Percentiles rank a stretch among this genome's conserved stretches.
Conservation (phyloP, 768 basidiomycete species). For the Gautieria morchelliformis region DNA sequence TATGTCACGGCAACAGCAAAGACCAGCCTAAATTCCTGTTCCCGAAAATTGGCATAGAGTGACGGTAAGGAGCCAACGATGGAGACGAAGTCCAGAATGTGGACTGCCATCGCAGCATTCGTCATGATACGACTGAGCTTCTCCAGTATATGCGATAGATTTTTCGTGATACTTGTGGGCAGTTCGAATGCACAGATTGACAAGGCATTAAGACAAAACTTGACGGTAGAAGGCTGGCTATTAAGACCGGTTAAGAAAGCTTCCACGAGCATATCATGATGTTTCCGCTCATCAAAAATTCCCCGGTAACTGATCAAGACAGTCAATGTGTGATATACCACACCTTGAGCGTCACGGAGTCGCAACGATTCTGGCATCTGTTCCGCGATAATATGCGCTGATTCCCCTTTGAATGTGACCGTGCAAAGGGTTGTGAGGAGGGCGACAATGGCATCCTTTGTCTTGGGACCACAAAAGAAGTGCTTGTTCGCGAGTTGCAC, state of each 20-base stretch:
- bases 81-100: constrained; percentile 86
- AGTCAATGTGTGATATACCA: constrained; percentile 80
- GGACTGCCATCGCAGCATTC: constrained; percentile 86
- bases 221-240: constrained; percentile 60
- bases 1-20: constrained; percentile 93
- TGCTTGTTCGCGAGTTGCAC: constrained; percentile 92
- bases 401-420: constrained; percentile 46
- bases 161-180: constrained; percentile 69
- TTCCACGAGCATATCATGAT: constrained; percentile 62
- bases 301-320: constrained; percentile 81
- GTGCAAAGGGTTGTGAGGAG: constrained; percentile 62
- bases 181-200: constrained; percentile 84
- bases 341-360: constrained; percentile 73
- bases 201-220: constrained; percentile 83
- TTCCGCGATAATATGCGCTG: constrained; percentile 43
- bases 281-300: constrained; percentile 55
- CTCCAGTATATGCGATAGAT: constrained; percentile 69
- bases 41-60: constrained; percentile 85
- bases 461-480: constrained; percentile 85
- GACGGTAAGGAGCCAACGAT: constrained; percentile 74
- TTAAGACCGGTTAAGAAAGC: constrained; percentile 61
- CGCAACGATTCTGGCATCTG: constrained; percentile 55
- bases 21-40: constrained; percentile 83
- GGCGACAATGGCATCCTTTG: constrained; percentile 49
- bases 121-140: constrained; percentile 93